Conservation (phyloP, 1,139 yeast genomes). For the Kluyveromyces sp. region DNA sequence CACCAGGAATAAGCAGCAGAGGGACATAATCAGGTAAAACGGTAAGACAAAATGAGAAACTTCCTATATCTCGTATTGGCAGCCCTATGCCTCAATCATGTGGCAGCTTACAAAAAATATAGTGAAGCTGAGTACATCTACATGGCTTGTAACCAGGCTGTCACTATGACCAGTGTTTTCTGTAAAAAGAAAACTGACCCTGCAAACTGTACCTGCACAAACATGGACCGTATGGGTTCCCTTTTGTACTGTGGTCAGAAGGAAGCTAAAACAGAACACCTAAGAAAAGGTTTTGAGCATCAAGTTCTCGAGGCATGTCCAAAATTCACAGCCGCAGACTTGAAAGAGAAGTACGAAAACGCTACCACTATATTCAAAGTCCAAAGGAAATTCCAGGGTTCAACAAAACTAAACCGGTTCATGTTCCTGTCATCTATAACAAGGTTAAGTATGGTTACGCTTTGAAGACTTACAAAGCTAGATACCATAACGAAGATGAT, state of each 20-base stretch:
- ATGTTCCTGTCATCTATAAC: constrained; percentile 27
- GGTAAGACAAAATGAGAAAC: too few relatives aligned
- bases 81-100: too few relatives aligned
- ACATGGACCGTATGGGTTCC: constrained; percentile 26
- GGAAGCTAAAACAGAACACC: constrained; percentile 8
- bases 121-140: constrained; percentile 17
- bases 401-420: constrained; percentile 22
- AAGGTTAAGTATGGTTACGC: constrained; percentile 31
- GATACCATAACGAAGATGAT: constrained; percentile 35
- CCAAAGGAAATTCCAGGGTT: constrained; percentile 26
- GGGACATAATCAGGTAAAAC: too few relatives aligned
- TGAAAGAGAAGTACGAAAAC: constrained; percentile 34
- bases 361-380: constrained; percentile 35
- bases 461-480: constrained; percentile 29
- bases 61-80: too few relatives aligned
- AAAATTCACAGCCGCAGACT: constrained; percentile 24
- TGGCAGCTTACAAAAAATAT: constrained; percentile 1
- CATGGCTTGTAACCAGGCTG: constrained; percentile 21
- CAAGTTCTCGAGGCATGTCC: constrained; percentile 20
- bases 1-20: too few relatives aligned
- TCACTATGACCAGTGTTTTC: constrained; percentile 18
- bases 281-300: constrained; percentile 12
- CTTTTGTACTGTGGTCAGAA: constrained; percentile 23
- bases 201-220: constrained; percentile 19
- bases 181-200: constrained; percentile 17